Base-by-base conservation (phyloP, 768 basidiomycete genomes). In the Hericium erinaceus region DNA sequence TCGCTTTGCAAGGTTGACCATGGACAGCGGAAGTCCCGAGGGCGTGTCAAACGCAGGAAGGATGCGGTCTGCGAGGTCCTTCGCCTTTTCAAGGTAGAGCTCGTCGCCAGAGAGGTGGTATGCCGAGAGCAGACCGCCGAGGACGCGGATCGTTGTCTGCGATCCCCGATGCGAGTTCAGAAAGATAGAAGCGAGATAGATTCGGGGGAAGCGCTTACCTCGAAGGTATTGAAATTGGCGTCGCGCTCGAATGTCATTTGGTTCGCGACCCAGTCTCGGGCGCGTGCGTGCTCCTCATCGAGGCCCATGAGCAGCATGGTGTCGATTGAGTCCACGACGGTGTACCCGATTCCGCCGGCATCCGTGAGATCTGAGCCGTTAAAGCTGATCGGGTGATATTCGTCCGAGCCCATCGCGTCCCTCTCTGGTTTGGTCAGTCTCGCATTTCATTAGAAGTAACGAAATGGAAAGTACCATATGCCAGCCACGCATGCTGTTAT, bases 321-420 rank as follows among this genome's bases (percentile, higher is more conserved):
- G 70, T 97, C 95, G 16, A 97, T 77, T 0, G 89, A 84, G 65
- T 97, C 95, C 56, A 88, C 79, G 48, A 98, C 85, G 39, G 86
- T 91, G 68, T 93, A 95, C 22, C 93, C 93, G 54, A 97, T 86
- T 13, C 90, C 72, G 39, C 90, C 92, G 2, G 83, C 84, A 4
- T 71, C 63, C 0, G 89, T 87, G 28, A 98, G 76, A 68, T 98
- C 93, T 9, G 81, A 79, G 4, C 95, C 95, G 26, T 71, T 72
- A 52, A 77, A 77, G 54, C 79, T 79, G 22, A 98, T 77, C 0
- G 95, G 94, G 65, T 95, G 92, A 65, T 92, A 97, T 69, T 95
- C 91, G 73, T 97, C 93, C 57, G 79, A 79, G 1, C 94, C 94
- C 83, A 92, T 93, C 2, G 94, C 94, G 68, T 97, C 84, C 49